Conservation (phyloP, 1,284 basidiomycete species). For the Ceratobasidium sp. region DNA sequence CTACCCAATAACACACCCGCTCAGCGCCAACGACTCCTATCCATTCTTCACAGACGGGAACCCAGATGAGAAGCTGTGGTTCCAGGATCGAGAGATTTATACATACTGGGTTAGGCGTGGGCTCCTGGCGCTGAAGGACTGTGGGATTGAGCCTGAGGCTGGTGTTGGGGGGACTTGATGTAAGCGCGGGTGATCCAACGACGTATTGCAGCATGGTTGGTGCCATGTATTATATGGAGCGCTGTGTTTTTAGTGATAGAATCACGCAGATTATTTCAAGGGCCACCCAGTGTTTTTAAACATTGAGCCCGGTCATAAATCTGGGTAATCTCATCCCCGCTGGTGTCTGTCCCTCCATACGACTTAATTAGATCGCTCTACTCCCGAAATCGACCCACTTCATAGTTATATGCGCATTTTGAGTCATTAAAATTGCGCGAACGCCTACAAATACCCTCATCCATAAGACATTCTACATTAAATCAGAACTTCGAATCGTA, state of each 20-base stretch:
- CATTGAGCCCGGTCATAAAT: too few species aligned
- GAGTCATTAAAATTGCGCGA: too few species aligned
- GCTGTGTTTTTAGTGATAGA: background rate
- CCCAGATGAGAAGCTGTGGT: slow-evolving; percentile 32
- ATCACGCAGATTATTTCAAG: too few species aligned
- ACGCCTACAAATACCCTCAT: too few species aligned
- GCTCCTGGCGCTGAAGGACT: slow-evolving; percentile 25
- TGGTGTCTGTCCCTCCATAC: too few species aligned
- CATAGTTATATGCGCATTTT: too few species aligned
- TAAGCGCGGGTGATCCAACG: background rate
- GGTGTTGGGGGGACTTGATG: slow-evolving; percentile 17
- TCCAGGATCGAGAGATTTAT: slow-evolving; percentile 37
- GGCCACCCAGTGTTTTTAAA: too few species aligned
- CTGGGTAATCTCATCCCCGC: too few species aligned
- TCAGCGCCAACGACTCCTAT: slow-evolving; percentile 36
- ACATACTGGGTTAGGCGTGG: slow-evolving; percentile 40
- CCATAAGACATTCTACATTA: too few species aligned
- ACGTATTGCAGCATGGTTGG: background rate
- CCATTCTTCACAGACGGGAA: slow-evolving; percentile 33
- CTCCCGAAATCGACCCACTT: too few species aligned
- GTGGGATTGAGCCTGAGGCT: slow-evolving; percentile 34
- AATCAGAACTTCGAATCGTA: too few species aligned
- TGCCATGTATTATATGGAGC: background rate
- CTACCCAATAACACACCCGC: slow-evolving; percentile 19
- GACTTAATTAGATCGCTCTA: too few species aligned